These are phyloP conservation scores for Tylopilus plumbeoviolaceoides DNA, from an alignment of 768 basidiomycete species.

Conservation along the genomic window DNA sequence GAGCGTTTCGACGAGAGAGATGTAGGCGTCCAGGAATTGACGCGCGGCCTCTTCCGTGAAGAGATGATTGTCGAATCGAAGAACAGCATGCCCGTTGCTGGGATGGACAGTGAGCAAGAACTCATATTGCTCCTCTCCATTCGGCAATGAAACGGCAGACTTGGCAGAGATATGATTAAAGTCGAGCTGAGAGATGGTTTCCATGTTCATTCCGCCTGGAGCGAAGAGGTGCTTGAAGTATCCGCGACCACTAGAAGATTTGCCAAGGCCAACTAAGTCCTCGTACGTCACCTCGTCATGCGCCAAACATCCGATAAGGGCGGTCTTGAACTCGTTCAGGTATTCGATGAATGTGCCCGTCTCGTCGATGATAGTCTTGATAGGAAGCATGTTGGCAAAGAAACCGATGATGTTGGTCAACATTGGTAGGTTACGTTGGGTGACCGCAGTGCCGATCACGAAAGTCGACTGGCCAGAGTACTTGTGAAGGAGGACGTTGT, in stretches of 20 bases:
- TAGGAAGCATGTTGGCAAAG: conserved; percentile 30
- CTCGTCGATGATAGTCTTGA: conserved; percentile 27
- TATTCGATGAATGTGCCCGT: conserved; percentile 23
- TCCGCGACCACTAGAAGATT: conserved; percentile 22
- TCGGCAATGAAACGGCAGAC: conserved; percentile 22
- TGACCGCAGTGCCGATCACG: conserved; percentile 29
- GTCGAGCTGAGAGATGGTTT: conserved; percentile 22
- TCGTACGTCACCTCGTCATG: conserved; percentile 31
- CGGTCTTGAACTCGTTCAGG: conserved; percentile 20
- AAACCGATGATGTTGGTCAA: conserved; percentile 26
- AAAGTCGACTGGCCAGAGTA: conserved; percentile 30
- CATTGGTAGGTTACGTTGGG: conserved; percentile 28
- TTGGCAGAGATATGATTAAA: conserved; percentile 14
- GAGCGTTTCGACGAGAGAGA: conserved; percentile 25
- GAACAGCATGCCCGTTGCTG: conserved; percentile 21
- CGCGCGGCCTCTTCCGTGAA: conserved; percentile 27
- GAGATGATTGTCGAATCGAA: conserved; percentile 28
- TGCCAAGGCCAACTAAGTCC: conserved; percentile 27
- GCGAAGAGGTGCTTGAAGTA: conserved; percentile 33
- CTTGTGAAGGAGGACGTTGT: conserved; percentile 32
- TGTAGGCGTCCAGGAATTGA: conserved; percentile 29
- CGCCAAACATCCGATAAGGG: conserved; percentile 18
- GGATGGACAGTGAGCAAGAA: conserved; percentile 25
- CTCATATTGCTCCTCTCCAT: conserved; percentile 26
- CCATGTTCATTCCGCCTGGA: conserved; percentile 27